phyloP scores from a whole-genome alignment of 1,284 basidiomycete genomes.

The Tranzscheliella williamsii region DNA sequence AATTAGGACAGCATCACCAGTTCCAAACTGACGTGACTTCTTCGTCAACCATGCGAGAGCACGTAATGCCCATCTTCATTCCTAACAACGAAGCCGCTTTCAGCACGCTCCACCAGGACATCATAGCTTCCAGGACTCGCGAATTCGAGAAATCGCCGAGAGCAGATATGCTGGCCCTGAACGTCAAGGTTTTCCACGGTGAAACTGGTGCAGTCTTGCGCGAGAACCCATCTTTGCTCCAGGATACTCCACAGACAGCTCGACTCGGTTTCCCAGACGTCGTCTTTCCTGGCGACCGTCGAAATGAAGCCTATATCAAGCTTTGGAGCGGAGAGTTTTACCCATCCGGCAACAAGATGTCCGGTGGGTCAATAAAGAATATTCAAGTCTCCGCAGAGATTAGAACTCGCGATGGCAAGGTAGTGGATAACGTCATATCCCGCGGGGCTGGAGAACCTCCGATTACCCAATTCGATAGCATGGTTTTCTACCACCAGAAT shows the following conservation, averaged over 20 bases:
- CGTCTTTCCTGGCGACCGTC: conserved; percentile 86
- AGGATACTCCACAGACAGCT: conserved; percentile 77
- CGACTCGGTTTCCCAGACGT: conserved; percentile 96
- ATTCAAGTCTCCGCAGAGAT: conserved; percentile 90
- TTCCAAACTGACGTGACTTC: conserved; percentile 68
- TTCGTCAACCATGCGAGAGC: conserved; percentile 65
- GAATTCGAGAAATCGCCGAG: conserved; percentile 83
- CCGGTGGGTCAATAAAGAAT: conserved; percentile 64
- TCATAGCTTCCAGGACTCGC: conserved; percentile 77
- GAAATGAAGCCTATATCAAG: conserved; percentile 91
- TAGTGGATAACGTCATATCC: conserved; percentile 75
- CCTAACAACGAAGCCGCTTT: conserved; percentile 81
- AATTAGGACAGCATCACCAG: conserved; percentile 69
- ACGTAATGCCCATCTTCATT: conserved; percentile 85
- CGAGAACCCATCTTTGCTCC: conserved; percentile 84
- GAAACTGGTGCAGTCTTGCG: conserved; percentile 74
- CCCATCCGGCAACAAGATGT: conserved; percentile 46
- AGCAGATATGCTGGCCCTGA: conserved; percentile 85
- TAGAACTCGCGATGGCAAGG: conserved; percentile 74
- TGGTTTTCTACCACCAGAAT: conserved; percentile 67
- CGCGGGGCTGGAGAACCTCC: conserved; percentile 82
- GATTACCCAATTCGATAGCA: conserved; percentile 80
- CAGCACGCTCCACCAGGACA: conserved; percentile 91
- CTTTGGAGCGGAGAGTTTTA: conserved; percentile 57
- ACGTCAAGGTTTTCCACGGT: conserved; percentile 86